phyloP scores from a whole-genome alignment of 495 filamentous ascomycete species.

The Trichoderma orchidacearum region DNA sequence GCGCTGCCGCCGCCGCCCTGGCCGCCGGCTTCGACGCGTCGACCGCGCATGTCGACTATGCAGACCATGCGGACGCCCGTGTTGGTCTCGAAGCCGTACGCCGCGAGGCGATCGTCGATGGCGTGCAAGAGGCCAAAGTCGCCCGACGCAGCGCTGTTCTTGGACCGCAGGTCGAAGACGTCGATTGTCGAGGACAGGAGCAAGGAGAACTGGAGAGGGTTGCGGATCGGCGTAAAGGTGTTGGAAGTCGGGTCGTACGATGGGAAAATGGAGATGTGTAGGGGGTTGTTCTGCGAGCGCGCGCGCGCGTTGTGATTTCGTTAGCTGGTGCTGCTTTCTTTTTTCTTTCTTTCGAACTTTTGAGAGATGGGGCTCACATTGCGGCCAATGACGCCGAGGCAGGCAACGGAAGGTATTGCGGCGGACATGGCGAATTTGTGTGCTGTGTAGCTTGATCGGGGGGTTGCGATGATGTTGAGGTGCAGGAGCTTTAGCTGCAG shows the following conservation, averaged over 20 bases:
- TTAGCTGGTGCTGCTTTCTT: neutral
- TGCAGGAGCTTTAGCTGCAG: neutral
- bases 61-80: conserved; percentile 83
- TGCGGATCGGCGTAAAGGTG: conserved; percentile 34
- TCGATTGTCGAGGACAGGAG: conserved; percentile 83
- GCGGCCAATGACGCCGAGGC: conserved; percentile 85
- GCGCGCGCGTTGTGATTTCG: no score
- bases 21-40: conserved; percentile 15
- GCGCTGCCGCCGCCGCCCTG: conserved; percentile 8
- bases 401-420: conserved; percentile 63
- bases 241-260: conserved; percentile 37
- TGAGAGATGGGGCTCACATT: conserved; percentile 36
- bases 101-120: conserved; percentile 78
- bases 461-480: neutral
- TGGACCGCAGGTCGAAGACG: conserved; percentile 71
- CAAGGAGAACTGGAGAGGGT: conserved; percentile 75
- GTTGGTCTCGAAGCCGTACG: conserved; percentile 95
- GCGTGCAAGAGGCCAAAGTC: conserved; percentile 88
- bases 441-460: neutral
- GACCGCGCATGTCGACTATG: conserved; percentile 74
- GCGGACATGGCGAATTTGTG: conserved; percentile 22
- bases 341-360: neutral
- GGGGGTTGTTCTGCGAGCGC: conserved; percentile 69
- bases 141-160: conserved; percentile 51
- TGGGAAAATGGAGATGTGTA: conserved; percentile 84